These are phyloP conservation scores for Aspergillus uvarum DNA, from an alignment of 2,329 filamentous ascomycete genomes.

Conservation along the genomic window DNA sequence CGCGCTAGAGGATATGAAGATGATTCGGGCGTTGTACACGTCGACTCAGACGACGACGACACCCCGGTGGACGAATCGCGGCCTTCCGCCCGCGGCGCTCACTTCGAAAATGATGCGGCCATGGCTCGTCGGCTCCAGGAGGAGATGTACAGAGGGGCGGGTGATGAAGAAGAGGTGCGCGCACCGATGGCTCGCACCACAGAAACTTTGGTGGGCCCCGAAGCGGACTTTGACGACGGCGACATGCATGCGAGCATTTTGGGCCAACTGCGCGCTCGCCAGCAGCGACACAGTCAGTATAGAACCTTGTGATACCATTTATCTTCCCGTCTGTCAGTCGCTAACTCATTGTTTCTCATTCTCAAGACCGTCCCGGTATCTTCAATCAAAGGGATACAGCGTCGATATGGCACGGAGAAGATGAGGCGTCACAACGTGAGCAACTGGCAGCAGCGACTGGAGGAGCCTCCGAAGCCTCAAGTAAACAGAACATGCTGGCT, in stretches of 20 bases:
- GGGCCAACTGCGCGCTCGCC: slow-evolving; percentile 60
- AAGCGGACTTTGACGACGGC: slow-evolving; percentile 54
- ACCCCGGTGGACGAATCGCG: slow-evolving; percentile 46
- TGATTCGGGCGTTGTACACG: slow-evolving; percentile 63
- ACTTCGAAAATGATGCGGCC: slow-evolving; percentile 82
- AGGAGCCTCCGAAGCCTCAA: slow-evolving; percentile 63
- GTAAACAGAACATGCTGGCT: slow-evolving; percentile 75
- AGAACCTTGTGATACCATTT: not conserved
- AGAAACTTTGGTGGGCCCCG: slow-evolving; percentile 83
- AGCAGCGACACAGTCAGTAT: slow-evolving; percentile 37
- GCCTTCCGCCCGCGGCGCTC: slow-evolving; percentile 42
- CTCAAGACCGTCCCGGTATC: slow-evolving; percentile 57
- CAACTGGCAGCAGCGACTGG: slow-evolving; percentile 62
- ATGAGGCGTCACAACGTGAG: slow-evolving; percentile 50
- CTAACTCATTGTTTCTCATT: slow-evolving; percentile 14
- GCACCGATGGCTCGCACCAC: slow-evolving; percentile 89
- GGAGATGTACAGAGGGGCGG: slow-evolving; percentile 70
- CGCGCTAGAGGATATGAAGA: slow-evolving; percentile 51
- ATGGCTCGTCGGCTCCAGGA: slow-evolving; percentile 91
- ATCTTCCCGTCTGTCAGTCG: not conserved
- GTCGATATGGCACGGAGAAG: slow-evolving; percentile 60
- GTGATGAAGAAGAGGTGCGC: slow-evolving; percentile 65
- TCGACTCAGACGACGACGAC: slow-evolving; percentile 72
- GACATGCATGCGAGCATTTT: slow-evolving; percentile 62
- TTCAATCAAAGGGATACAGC: slow-evolving; percentile 65